phyloP scores from a whole-genome alignment of 2,329 filamentous ascomycete species.

The Cryoendolithus antarcticus region DNA sequence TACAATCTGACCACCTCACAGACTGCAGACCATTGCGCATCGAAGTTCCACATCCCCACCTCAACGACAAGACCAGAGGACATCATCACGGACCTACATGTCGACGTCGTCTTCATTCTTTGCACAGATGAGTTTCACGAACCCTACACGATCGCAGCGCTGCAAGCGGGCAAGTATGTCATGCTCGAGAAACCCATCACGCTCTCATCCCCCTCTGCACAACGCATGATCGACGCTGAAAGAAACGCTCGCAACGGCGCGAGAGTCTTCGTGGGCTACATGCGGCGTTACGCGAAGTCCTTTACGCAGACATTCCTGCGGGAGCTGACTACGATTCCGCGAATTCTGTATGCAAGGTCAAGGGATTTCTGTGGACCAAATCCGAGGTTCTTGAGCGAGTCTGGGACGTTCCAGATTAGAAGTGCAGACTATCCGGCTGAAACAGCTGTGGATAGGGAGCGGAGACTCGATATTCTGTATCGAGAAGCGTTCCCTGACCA shows the following conservation, averaged over 20 bases:
- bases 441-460: slow-evolving; percentile 13
- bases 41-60: slow-evolving; percentile 22
- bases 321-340: slow-evolving; percentile 39
- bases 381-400: slow-evolving; percentile 34
- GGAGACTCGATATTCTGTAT: slow-evolving; percentile 18
- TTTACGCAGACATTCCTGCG: slow-evolving; percentile 41
- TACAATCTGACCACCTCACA: slow-evolving; percentile 2
- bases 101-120: slow-evolving; percentile 44
- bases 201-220: slow-evolving; percentile 34
- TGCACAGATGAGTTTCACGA: slow-evolving; percentile 45
- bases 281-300: slow-evolving; percentile 46
- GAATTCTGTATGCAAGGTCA: slow-evolving; percentile 44
- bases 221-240: slow-evolving; percentile 40
- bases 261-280: slow-evolving; percentile 47
- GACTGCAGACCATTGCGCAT: slow-evolving; percentile 26
- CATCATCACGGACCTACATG: slow-evolving; percentile 30
- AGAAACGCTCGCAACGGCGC: slow-evolving; percentile 26
- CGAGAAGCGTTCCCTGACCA: slow-evolving; percentile 23
- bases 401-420: slow-evolving; percentile 35
- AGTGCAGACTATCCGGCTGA: slow-evolving; percentile 30
- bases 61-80: slow-evolving; percentile 28
- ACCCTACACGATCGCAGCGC: slow-evolving; percentile 38
- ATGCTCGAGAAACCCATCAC: slow-evolving; percentile 50
- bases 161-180: slow-evolving; percentile 43
- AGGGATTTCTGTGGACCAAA: slow-evolving; percentile 46